Percentiles rank a stretch among this genome's conserved stretches.
phyloP scores from a whole-genome alignment of 345 rosid genomes.

The Hevea brasiliensis region DNA sequence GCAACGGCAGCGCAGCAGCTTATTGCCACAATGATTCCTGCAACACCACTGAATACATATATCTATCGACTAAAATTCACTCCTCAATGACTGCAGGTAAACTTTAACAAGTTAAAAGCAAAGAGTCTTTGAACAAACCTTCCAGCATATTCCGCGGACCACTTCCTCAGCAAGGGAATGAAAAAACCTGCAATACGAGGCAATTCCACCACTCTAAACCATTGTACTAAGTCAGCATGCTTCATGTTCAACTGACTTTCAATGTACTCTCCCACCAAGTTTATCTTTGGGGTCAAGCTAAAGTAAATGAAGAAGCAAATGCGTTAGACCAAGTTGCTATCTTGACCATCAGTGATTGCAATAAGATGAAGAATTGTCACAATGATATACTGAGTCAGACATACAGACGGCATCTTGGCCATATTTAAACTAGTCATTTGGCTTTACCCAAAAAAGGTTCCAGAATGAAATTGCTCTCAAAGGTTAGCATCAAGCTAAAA shows the following conservation, averaged over 20 bases:
- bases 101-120: slow-evolving; percentile 12
- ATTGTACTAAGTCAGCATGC: slow-evolving; percentile 46
- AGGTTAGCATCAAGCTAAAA: background rate
- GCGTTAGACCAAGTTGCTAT: slow-evolving; percentile 11
- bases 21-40: slow-evolving; percentile 61
- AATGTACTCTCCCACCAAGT: slow-evolving; percentile 39
- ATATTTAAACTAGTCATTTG: background rate
- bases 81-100: slow-evolving; percentile 4
- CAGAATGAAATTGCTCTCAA: background rate
- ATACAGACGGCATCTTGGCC: background rate
- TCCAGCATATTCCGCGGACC: slow-evolving; percentile 77
- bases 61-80: too few relatives aligned
- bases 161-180: slow-evolving; percentile 61
- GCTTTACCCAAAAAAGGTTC: background rate
- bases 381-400: background rate
- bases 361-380: background rate
- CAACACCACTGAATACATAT: slow-evolving; percentile 62
- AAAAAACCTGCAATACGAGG: slow-evolving; percentile 57
- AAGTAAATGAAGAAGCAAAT: slow-evolving; percentile 19
- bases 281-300: slow-evolving; percentile 51
- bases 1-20: slow-evolving; percentile 64
- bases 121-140: slow-evolving; percentile 51
- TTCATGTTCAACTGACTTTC: slow-evolving; percentile 46
- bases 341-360: background rate
- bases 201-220: slow-evolving; percentile 60